Base-by-base conservation (phyloP, 2,329 filamentous ascomycete species). In the Fusarium napiforme region DNA sequence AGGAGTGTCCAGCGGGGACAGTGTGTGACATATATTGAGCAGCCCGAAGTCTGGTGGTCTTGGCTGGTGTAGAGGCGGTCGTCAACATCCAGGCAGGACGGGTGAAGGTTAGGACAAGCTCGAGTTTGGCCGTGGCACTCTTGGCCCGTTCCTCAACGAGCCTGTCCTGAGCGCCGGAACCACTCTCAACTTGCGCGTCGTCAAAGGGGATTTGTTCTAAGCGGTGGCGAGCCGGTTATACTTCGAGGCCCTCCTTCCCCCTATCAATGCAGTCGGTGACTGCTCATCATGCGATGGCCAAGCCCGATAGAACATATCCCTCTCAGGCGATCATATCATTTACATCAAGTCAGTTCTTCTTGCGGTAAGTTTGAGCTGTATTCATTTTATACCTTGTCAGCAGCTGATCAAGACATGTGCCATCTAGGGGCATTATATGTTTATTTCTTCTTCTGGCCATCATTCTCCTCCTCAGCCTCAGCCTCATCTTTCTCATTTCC, bases 401-500 rank as follows among this genome's bases (percentile, higher is more conserved):
- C 58, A 39, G 42, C 23, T 45, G 50, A 43, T n/a, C 39, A 49
- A 64, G 43, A 32, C 40, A 39, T 28, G 18, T 55, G 58, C 49
- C 37, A 15, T 52, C 28, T 32, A 52, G n/a, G 30, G 43, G 23
- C 55, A 36, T 39, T 26, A 39, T 43, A 37, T 57, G 15, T 62
- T 55, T 59, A 64, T 21, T 37, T 60, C 69, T 57, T 73, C 68
- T 59, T 72, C 43, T 28, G 49, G 8, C 53, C 67, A 10, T 42
- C 46, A 4, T 47, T 63, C 32, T 69, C 60, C 23, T 82, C 81
- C 26, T 77, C 75, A 23, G 77, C 79, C 56, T 82, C 75, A 46
- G 77, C 79, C 56, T 82, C 75, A 46, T 83, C 82, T 60, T 81
- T 80, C 62, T 83, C 83, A 32, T 81, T 81, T 23, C 86, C 86